A percentile compares a stretch with the other conserved stretches of the same genome.
phyloP scores from a whole-genome alignment of 768 basidiomycete species.

The Auriscalpium vulgare region DNA sequence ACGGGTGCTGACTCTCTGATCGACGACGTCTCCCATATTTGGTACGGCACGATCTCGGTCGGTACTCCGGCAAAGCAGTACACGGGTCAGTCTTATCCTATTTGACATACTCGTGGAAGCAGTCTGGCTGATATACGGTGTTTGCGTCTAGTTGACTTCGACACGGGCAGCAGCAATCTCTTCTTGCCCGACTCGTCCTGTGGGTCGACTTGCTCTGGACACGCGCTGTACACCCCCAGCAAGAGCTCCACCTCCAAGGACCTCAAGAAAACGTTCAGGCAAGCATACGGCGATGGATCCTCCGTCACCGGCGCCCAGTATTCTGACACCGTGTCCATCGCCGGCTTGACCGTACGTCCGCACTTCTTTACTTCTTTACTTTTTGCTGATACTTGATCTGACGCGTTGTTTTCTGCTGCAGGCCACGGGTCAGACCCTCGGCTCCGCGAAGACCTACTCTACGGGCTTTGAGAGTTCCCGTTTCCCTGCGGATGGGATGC shows the following conservation, averaged over 20 bases:
- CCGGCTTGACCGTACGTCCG: neutral
- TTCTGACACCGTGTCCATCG: neutral
- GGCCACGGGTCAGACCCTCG: neutral
- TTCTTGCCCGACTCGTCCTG: neutral
- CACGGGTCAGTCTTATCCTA: neutral
- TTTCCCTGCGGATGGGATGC: neutral
- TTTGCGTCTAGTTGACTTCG: neutral
- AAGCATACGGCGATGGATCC: neutral
- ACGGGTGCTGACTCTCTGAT: neutral
- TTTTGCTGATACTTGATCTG: neutral
- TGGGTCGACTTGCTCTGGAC: neutral
- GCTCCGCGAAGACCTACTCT: neutral
- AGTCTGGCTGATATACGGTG: neutral
- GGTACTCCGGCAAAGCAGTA: slow-evolving; percentile 1
- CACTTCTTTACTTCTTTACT: neutral
- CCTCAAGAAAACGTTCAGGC: neutral
- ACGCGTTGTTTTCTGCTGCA: neutral
- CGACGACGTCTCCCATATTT: neutral
- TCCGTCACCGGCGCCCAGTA: neutral
- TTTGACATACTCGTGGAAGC: neutral
- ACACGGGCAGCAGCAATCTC: neutral
- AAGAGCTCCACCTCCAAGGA: neutral
- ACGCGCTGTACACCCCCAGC: no score
- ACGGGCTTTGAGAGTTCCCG: neutral
- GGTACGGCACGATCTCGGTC: slow-evolving; percentile 7